Base-by-base conservation (phyloP, 768 basidiomycete genomes). In the Paxillus involutus region DNA sequence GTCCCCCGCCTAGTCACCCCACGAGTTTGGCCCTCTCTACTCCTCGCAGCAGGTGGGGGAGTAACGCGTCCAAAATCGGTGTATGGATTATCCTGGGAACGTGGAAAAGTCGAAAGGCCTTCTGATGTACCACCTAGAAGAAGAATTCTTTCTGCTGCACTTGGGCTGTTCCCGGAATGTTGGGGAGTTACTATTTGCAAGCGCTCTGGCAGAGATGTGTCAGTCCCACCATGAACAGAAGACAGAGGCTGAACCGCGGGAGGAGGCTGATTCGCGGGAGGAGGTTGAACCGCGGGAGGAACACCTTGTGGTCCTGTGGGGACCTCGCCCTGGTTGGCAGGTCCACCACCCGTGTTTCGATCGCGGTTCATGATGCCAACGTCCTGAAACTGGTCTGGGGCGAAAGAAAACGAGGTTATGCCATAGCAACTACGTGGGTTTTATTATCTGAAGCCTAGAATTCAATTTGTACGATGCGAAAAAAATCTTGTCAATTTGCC, bases 11-110 rank as follows among this genome's bases (percentile, higher is more conserved):
- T 59, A 4, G 62, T 49, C 16, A 57, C 24, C 12, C 44, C 9
- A 36, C 58, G 68, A 4, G 37, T 11, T 8, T 59, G 53, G 4
- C 57, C 60, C 0, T 67, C 60, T 17, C 63, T 56, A 36, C 58
- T 56, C 19, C 57, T 60, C 2, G 50, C 44, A 43, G 52, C 42
- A 3, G 48, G 56, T 0, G 63, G 55, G 8, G 46, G 16, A 13
- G 57, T 50, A 14, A 29, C 0, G 2, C 47, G 49, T 6, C 60
- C 58, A 32, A 57, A 51, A 49, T 53, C 53, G 3, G 37, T 14
- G 13, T 57, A 53, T 10, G 46, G 59, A 45, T 56, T 50, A 2
- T 53, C 49, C 0, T 41, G 47, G 14, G 45, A 29, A 33, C 5
- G 59, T 6, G 56, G 1, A 2, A 16, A 24, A 3, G 49, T 21